Percentiles rank a stretch among this genome's conserved stretches.
Conservation (phyloP, 192 early-diverging fungal species). For the Phlyctochytrium arcticum region DNA sequence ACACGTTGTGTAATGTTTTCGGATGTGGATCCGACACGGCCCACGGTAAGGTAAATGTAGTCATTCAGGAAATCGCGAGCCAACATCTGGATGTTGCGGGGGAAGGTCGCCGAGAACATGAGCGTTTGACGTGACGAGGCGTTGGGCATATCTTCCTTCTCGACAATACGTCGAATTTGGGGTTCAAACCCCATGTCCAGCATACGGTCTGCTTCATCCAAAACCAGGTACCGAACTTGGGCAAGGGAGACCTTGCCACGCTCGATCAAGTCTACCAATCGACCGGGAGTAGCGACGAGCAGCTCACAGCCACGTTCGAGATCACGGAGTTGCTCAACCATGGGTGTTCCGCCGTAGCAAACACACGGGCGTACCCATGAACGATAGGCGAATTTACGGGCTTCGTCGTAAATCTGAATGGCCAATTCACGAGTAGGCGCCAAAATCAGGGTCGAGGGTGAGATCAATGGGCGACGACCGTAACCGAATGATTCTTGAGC, state of each 20-base stretch:
- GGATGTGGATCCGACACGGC: slow-evolving; percentile 62
- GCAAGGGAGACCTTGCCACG: slow-evolving; percentile 66
- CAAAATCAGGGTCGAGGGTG: slow-evolving; percentile 86
- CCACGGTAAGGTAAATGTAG: slow-evolving; percentile 90
- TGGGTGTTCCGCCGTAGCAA: slow-evolving; percentile 92
- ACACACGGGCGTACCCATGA: slow-evolving; percentile 90
- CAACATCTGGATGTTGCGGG: slow-evolving; percentile 93
- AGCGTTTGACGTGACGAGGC: slow-evolving; percentile 89
- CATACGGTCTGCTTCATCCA: slow-evolving; percentile 88
- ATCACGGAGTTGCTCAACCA: slow-evolving; percentile 74
- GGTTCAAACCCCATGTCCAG: slow-evolving; percentile 99
- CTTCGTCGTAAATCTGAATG: slow-evolving; percentile 91
- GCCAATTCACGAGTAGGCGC: slow-evolving; percentile 98
- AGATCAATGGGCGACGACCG: slow-evolving; percentile 39
- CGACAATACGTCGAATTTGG: slow-evolving; percentile 90
- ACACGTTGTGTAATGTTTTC: slow-evolving; percentile 70
- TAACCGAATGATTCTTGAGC: slow-evolving; percentile 62
- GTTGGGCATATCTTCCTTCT: slow-evolving; percentile 60
- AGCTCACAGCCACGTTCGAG: slow-evolving; percentile 90
- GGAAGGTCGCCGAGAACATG: slow-evolving; percentile 98
- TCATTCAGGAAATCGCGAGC: slow-evolving; percentile 88
- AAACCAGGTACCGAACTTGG: slow-evolving; percentile 62
- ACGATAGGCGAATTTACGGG: slow-evolving; percentile 58
- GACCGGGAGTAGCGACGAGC: slow-evolving; percentile 92
- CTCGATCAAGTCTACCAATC: slow-evolving; percentile 85